Base-by-base conservation (phyloP, 2,329 filamentous ascomycete genomes). In the Fusarium sp. region DNA sequence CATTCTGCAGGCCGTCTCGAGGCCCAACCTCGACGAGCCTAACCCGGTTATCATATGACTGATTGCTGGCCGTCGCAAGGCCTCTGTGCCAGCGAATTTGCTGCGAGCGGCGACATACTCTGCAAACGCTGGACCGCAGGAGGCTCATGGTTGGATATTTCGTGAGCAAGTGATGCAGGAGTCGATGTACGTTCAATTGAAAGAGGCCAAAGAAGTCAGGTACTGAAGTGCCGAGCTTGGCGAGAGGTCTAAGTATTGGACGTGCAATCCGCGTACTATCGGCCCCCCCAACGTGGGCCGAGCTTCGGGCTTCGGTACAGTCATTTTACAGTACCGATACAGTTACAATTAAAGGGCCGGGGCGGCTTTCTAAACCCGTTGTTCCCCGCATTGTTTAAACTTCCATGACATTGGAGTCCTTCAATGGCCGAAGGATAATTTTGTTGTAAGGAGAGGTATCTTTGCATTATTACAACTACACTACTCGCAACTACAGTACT, bases 1-100 rank as follows among this genome's bases (percentile, higher is more conserved):
- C 93, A 79, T 96, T 97, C 80, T 97, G 94, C 58, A 97, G 83
- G n/a, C 94, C 94, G 84, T 97, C 94, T 72, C 94, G 87, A 38
- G 94, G 93, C 13, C 93, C 93, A 70, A 97, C 94, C 83, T 97
- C 94, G 69, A 96, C 91, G 42, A 97, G 90, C 81, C 85, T 87
- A 68, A 90, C 86, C 65, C 77, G 80, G 77, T 84, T 86, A 78
- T 85, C 83, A 65, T 78, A 75, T 50, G 77, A 69, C 35, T 72
- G 70, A 45, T 70, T 70, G 46, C 76, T 80, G 41, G 83, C 81
- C n/a, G 84, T 84, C 52, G 84, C 83, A 67, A 84, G 80, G 47
- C 79, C 77, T 54, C 84, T 78, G 50, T 78, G 76, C 62, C 76
- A 73, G 27, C 75, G 76, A 49, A 75, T 66, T 62, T 79, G 78